phyloP scores from a whole-genome alignment of 352 stramenopile genomes.

The Phytopythium ostracodes region DNA sequence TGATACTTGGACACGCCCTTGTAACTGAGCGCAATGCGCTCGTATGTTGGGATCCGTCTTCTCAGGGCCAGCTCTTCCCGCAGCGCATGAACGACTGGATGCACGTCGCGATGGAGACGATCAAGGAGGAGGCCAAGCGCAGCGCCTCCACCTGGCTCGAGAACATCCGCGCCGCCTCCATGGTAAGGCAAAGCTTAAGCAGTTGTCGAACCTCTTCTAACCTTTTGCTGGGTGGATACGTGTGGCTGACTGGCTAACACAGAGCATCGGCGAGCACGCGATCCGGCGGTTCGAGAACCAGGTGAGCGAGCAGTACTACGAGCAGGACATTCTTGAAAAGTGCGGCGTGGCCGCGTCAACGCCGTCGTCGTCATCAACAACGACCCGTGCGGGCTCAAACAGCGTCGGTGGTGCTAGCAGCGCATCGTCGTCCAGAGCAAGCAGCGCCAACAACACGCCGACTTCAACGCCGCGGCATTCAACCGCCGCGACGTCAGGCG shows the following conservation, averaged over 20 bases:
- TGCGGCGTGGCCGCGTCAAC: constrained; percentile 28
- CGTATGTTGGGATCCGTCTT: background rate
- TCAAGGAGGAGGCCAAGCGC: constrained; percentile 71
- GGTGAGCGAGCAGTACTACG: constrained; percentile 69
- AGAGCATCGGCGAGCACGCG: constrained; percentile 61
- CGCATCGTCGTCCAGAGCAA: background rate
- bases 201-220: too few relatives aligned
- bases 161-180: constrained; percentile 55
- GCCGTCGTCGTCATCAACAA: background rate
- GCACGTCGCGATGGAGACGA: constrained; percentile 59
- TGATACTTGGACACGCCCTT: background rate
- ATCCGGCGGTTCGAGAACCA: constrained; percentile 75
- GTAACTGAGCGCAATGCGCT: too few relatives aligned
- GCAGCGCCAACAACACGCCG: background rate
- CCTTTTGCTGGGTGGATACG: background rate
- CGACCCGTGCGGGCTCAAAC: background rate
- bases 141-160: constrained; percentile 64
- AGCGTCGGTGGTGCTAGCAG: background rate
- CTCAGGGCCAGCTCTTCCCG: constrained; percentile 67
- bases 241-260: background rate
- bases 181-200: constrained; percentile 19
- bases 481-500: background rate
- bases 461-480: constrained; percentile 5
- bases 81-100: constrained; percentile 82
- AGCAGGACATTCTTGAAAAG: constrained; percentile 74